Evolutionary conservation across 768 basidiomycete genomes (phyloP).

Genomic region (Vishniacozyma victoriae): DNA sequence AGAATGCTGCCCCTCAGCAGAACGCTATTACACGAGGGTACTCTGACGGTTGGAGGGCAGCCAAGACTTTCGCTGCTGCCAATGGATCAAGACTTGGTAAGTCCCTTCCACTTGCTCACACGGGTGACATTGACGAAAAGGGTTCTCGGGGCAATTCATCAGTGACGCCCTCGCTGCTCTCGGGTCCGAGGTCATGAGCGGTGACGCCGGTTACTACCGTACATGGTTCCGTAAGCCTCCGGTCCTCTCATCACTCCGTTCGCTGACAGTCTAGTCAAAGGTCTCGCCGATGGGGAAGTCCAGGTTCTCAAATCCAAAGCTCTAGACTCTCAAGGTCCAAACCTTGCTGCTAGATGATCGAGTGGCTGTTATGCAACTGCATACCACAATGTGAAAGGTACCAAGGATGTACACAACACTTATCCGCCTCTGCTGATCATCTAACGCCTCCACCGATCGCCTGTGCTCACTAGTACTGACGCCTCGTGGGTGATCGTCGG

Average conservation of each 20-base stretch:
- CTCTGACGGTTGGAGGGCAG: constrained; percentile 57
- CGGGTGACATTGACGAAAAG: constrained; percentile 47
- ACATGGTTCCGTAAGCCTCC: constrained; percentile 50
- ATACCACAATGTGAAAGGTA: no score
- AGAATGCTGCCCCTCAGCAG: constrained; percentile 16
- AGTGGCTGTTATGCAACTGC: no score
- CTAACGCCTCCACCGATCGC: no score
- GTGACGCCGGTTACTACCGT: constrained; percentile 47
- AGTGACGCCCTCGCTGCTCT: constrained; percentile 50
- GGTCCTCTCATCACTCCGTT: background rate
- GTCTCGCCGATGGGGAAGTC: constrained; percentile 53
- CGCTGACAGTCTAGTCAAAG: constrained; percentile 36
- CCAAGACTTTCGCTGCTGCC: constrained; percentile 55
- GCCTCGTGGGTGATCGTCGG: no score
- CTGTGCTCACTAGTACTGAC: no score
- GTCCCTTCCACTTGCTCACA: constrained; percentile 43
- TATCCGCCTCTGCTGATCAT: no score
- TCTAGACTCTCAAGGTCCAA: no score
- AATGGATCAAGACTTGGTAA: constrained; percentile 39
- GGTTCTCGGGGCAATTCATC: constrained; percentile 62
- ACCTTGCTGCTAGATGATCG: no score
- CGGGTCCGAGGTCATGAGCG: constrained; percentile 47
- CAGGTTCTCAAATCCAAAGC: constrained; percentile 32
- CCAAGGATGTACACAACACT: no score
- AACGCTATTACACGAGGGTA: constrained; percentile 52